phyloP scores from a whole-genome alignment of 768 basidiomycete genomes.

The Tulasnella sp. region DNA sequence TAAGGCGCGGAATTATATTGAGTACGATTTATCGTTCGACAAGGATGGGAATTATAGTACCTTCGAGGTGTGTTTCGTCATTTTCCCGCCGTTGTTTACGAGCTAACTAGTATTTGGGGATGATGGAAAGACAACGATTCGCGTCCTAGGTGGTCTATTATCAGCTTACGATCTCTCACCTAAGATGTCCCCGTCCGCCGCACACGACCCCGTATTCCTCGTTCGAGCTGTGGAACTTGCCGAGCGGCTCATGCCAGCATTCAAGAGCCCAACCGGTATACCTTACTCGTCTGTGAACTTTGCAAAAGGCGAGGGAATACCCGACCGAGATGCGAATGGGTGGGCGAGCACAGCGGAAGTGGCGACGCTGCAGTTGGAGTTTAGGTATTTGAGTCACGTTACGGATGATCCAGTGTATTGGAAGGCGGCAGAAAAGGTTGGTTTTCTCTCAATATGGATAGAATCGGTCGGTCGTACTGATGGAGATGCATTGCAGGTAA shows the following conservation, averaged over 20 bases:
- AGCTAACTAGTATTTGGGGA: conserved; percentile 4
- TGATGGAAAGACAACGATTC: conserved; percentile 65
- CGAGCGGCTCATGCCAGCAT: conserved; percentile 68
- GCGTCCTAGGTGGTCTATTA: conserved; percentile 80
- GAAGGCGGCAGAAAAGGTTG: conserved; percentile 62
- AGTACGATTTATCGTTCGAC: conserved; percentile 55
- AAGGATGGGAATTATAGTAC: conserved; percentile 73
- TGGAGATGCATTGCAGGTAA: neutral
- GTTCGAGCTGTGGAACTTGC: conserved; percentile 71
- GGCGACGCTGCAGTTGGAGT: conserved; percentile 84
- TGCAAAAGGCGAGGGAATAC: conserved; percentile 42
- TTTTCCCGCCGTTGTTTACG: neutral
- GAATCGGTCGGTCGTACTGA: neutral
- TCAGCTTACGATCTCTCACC: conserved; percentile 71
- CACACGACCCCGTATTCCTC: conserved; percentile 51
- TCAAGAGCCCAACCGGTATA: conserved; percentile 70
- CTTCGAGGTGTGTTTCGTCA: conserved; percentile 56
- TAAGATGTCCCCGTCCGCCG: conserved; percentile 44
- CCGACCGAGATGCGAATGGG: conserved; percentile 45
- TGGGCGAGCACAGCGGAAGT: conserved; percentile 68
- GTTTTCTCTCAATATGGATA: neutral
- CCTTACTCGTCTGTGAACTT: conserved; percentile 73
- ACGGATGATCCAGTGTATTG: conserved; percentile 72
- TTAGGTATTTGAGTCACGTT: conserved; percentile 71
- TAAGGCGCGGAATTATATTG: conserved; percentile 69